Conservation (phyloP, 768 basidiomycete species). For the Tulasnella sp. region DNA sequence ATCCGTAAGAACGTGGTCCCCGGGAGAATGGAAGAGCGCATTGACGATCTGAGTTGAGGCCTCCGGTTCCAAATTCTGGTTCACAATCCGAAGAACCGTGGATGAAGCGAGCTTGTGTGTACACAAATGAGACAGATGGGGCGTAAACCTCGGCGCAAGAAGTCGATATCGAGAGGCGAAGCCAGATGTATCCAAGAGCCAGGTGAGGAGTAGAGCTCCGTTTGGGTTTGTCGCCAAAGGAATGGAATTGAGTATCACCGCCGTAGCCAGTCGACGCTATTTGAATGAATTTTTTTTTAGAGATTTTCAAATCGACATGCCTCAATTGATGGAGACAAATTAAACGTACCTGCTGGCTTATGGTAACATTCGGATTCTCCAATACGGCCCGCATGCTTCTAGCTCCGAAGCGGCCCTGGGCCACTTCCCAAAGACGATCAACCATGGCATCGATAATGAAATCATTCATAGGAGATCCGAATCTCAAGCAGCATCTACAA, state of each 20-base stretch:
- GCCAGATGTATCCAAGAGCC: conserved; percentile 89
- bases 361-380: conserved; percentile 74
- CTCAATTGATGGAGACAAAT: background rate
- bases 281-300: background rate
- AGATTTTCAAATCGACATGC: too few relatives aligned
- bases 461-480: conserved; percentile 78
- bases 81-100: conserved; percentile 89
- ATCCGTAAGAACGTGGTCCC: conserved; percentile 84
- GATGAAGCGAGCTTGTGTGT: conserved; percentile 95
- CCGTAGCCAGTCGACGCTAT: conserved; percentile 79
- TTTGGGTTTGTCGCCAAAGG: conserved; percentile 96
- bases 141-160: conserved; percentile 88
- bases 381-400: conserved; percentile 95
- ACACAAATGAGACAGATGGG: conserved; percentile 91
- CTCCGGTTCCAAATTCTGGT: conserved; percentile 86
- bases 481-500: conserved; percentile 72
- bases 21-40: conserved; percentile 78
- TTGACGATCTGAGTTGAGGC: conserved; percentile 80
- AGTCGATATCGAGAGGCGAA: conserved; percentile 93
- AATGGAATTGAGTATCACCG: conserved; percentile 92
- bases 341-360: conserved; percentile 61
- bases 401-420: conserved; percentile 94
- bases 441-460: conserved; percentile 98
- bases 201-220: conserved; percentile 87
- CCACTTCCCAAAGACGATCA: conserved; percentile 97